Evolutionary conservation across 768 basidiomycete genomes (phyloP).

Genomic region (Lentinula guzmanii): DNA sequence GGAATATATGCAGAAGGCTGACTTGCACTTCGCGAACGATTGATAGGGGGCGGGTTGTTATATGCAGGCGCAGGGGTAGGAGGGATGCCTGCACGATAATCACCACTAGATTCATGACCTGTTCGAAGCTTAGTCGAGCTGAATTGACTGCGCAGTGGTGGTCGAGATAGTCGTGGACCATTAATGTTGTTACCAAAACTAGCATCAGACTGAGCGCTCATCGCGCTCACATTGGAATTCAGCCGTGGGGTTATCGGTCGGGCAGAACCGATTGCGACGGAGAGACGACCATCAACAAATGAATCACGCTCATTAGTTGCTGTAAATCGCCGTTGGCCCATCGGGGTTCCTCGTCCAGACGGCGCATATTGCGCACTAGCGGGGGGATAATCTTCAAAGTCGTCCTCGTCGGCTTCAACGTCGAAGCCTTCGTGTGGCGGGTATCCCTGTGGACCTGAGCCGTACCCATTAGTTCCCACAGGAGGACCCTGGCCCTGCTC

Average conservation of each 20-base stretch:
- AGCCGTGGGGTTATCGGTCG: slow-evolving; percentile 44
- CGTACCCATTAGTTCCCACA: not conserved
- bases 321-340: slow-evolving; percentile 51
- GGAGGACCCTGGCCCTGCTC: slow-evolving; percentile 1
- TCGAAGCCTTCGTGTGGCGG: slow-evolving; percentile 67
- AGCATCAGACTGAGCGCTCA: slow-evolving; percentile 42
- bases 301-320: slow-evolving; percentile 56
- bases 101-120: slow-evolving; percentile 42
- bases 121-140: slow-evolving; percentile 57
- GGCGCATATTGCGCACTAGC: slow-evolving; percentile 29
- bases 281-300: slow-evolving; percentile 55
- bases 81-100: slow-evolving; percentile 25
- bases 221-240: slow-evolving; percentile 26
- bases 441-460: slow-evolving; percentile 46
- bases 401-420: slow-evolving; percentile 64
- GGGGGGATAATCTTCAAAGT: slow-evolving; percentile 70
- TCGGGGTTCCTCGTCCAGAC: slow-evolving; percentile 73
- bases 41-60: slow-evolving; percentile 26
- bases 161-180: slow-evolving; percentile 20
- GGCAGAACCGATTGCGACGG: slow-evolving; percentile 20
- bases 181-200: slow-evolving; percentile 27
- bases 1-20: slow-evolving; percentile 70
- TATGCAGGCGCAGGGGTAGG: slow-evolving; percentile 19
- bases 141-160: slow-evolving; percentile 60
- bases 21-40: slow-evolving; percentile 71